These are phyloP conservation scores for Spatholobus suberectus DNA, from an alignment of 306 rosid species.

Conservation along the genomic window DNA sequence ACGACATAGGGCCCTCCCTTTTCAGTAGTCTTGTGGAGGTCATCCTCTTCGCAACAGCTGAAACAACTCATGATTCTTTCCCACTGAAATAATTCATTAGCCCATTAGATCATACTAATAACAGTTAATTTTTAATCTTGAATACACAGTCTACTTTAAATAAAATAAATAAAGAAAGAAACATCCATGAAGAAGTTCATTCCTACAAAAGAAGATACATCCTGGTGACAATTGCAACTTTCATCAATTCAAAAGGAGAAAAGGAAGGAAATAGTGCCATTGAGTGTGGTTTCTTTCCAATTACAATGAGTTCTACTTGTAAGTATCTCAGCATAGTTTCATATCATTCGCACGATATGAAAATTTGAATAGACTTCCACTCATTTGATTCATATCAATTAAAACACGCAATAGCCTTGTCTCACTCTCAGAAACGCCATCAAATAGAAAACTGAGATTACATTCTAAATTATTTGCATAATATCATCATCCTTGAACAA, in stretches of 20 bases:
- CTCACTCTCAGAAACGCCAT: background rate
- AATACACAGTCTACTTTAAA: background rate
- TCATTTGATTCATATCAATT: constrained; percentile 22
- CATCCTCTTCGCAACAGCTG: constrained; percentile 78
- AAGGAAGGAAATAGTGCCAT: constrained; percentile 19
- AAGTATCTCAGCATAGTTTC: constrained; percentile 13
- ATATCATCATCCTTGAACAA: constrained; percentile 25
- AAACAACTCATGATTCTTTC: constrained; percentile 80
- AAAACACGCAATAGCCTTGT: background rate
- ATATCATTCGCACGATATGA: background rate
- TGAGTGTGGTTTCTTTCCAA: background rate
- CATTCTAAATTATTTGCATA: constrained; percentile 6
- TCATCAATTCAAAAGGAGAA: constrained; percentile 10
- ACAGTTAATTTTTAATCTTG: background rate
- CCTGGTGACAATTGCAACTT: background rate
- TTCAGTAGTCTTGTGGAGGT: constrained; percentile 61
- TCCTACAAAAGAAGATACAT: background rate
- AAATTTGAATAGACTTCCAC: constrained; percentile 16
- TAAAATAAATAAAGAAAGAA: background rate
- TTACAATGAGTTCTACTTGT: background rate
- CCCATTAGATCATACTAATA: constrained; percentile 25
- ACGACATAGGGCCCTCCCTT: constrained; percentile 65
- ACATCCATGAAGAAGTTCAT: constrained; percentile 1
- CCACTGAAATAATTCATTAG: constrained; percentile 28
- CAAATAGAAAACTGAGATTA: background rate